Evolutionary conservation across 495 filamentous ascomycete species (phyloP), one percentile per base, ranked within the genome.

Genomic region (Hypoxylon rickii): DNA sequence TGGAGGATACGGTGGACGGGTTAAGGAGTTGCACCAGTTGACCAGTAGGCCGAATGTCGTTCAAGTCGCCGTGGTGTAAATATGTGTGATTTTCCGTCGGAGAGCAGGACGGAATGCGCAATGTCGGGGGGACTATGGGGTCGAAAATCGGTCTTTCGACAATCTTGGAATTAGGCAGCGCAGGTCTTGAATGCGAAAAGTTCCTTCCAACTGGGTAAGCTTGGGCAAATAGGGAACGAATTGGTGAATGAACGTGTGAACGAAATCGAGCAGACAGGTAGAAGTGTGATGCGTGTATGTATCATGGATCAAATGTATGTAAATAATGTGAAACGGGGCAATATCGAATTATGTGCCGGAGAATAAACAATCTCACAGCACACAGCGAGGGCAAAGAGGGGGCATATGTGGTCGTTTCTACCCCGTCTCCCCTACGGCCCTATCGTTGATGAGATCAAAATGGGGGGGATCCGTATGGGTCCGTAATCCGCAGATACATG

Each of bases 341-440:
- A 37, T 40, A 44, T 57, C 53, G 24, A 58, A 15, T 57, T 33
- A 47, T 55, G 53, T 63, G 44, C 50, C 31, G 46, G 37, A 41
- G 37, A 54, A 62, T 51, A 51, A 56, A 56, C 48, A 63, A 51
- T 52, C 31, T 31, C 37, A 47, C 3, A 52, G 37, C 4, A 10
- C 4, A 10, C 24, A 29, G 10, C 24, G 24, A 29, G 24, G 24
- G 24, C 24, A 29, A 29, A 29, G 24, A 29, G 24, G 24, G 24
- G 24, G 24, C n/a, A 29, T 4, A 29, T 29, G 43, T 57, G 43
- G 52, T 44, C 24, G 45, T 41, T 55, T 61, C 58, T 42, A 34
- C 29, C n/a, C n/a, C n/a, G n/a, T n/a, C n/a, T 20, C 26, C 24
- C 10, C 4, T 29, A 7, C 8, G 34, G 34, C 18, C 18, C 1